Base-by-base conservation (phyloP, 208 protist species). In the Dictyostelium gargantuum region DNA sequence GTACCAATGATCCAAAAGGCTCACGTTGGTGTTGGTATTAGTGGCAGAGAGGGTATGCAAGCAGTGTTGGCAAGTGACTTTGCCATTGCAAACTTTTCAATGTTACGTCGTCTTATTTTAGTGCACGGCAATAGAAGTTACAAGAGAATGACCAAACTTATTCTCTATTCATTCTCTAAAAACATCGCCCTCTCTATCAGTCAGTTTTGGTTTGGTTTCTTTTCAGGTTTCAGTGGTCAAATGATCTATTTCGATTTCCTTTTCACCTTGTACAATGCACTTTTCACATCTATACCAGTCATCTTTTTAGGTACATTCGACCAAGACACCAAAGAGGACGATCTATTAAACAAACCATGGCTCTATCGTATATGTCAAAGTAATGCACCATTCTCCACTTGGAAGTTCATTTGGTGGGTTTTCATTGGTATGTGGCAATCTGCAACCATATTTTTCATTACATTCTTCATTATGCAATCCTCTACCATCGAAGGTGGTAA, bases 91-190 rank as follows among this genome's bases (percentile, higher is more conserved):
- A 93, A 97, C 84, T 97, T 97, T 93, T 44, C 40, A 19, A 84
- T 93, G 74, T 96, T 99, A 26, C 94, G 96, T 38, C 94, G 96
- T 6, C 95, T 99, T 42, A 96, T 99, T 80, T 96, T 98, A 0
- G 97, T 99, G 40, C 99, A 99, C 93, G 99, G 99, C 19, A 95
- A 97, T 44, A 98, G 99, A 93, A 95, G 95, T 19, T 98, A 99
- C 84, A 94, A 97, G 38, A 97, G 99, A 50, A 98, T 99, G 84
- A 91, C 97, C 9, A 97, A 95, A 84, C 96, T 98, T 74, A 98
- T 99, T 85, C 84, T 98, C 3, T 98, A 98, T 42, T 99, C 97
- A 84, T 99, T 99, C 93, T 99, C 99, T 95, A 99, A 99, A 96
- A 99, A 99, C 84, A 94, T 99, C 17, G 95, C 96, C 10, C 84